These are phyloP conservation scores for Zygotorulaspora danielsina DNA, from an alignment of 805 yeast species.

Conservation along the genomic window DNA sequence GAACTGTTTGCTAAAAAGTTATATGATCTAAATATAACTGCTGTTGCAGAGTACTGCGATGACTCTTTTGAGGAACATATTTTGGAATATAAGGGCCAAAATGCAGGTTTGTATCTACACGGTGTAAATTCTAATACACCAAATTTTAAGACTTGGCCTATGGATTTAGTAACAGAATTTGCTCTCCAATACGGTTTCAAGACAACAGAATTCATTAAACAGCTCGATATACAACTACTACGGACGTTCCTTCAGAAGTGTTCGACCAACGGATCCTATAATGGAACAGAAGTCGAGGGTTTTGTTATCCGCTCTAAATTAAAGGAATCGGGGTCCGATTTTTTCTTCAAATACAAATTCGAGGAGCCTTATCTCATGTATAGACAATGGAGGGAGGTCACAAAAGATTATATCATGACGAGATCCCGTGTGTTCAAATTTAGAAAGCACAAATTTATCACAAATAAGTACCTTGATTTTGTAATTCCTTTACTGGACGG, in stretches of 20 bases:
- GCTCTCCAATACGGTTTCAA: slow-evolving; percentile 69
- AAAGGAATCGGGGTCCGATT: slow-evolving; percentile 27
- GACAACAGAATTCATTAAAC: slow-evolving; percentile 45
- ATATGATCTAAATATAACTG: slow-evolving; percentile 57
- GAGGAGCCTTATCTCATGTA: slow-evolving; percentile 92
- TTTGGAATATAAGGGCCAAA: slow-evolving; percentile 59
- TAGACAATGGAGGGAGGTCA: slow-evolving; percentile 85
- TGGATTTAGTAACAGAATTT: slow-evolving; percentile 55
- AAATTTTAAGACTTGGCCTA: slow-evolving; percentile 59
- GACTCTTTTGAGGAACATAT: slow-evolving; percentile 93
- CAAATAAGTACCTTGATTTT: slow-evolving; percentile 66
- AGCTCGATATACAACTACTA: slow-evolving; percentile 41
- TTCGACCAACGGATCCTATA: slow-evolving; percentile 63
- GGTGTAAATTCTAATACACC: slow-evolving; percentile 74
- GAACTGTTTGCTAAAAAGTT: slow-evolving; percentile 54
- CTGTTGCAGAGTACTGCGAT: slow-evolving; percentile 90
- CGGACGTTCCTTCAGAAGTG: slow-evolving; percentile 51
- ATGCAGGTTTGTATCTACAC: slow-evolving; percentile 82
- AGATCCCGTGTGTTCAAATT: slow-evolving; percentile 39
- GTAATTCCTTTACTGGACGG: slow-evolving; percentile 50
- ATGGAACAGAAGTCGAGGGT: slow-evolving; percentile 80
- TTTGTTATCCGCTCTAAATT: slow-evolving; percentile 74
- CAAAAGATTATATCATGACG: slow-evolving; percentile 49
- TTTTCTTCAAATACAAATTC: slow-evolving; percentile 86
- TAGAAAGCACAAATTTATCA: slow-evolving; percentile 53